Conservation (phyloP, 2,329 filamentous ascomycete species). For the Purpureocillium lavendulum region DNA sequence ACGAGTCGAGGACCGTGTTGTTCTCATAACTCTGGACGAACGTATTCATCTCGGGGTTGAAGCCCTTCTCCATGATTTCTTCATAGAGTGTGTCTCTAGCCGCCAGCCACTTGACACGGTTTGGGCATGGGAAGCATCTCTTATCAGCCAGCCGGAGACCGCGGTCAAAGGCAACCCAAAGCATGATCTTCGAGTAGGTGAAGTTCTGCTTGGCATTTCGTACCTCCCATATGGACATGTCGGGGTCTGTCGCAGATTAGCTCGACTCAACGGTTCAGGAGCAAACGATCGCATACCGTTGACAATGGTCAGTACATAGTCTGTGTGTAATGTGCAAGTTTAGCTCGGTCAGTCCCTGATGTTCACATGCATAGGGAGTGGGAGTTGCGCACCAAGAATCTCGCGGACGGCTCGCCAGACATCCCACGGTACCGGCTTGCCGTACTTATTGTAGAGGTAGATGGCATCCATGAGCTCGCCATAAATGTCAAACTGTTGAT, state of each 20-base stretch:
- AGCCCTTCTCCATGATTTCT: conserved; percentile 68
- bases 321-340: conserved; percentile 21
- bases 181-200: conserved; percentile 74
- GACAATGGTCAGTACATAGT: conserved; percentile 63
- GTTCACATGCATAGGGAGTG: neutral
- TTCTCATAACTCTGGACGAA: conserved; percentile 74
- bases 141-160: conserved; percentile 68
- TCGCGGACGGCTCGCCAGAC: conserved; percentile 64
- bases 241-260: conserved; percentile 38
- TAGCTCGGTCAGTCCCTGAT: too few relatives aligned
- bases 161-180: conserved; percentile 75
- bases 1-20: conserved; percentile 61
- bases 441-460: conserved; percentile 73
- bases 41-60: conserved; percentile 58
- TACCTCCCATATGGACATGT: conserved; percentile 83
- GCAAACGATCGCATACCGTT: conserved; percentile 35
- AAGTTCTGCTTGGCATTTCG: conserved; percentile 69
- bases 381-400: conserved; percentile 39
- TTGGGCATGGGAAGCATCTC: conserved; percentile 66
- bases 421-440: conserved; percentile 69
- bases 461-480: conserved; percentile 71
- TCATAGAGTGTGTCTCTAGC: conserved; percentile 64
- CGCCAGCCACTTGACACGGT: conserved; percentile 56
- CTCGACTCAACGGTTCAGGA: too few relatives aligned
- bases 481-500: conserved; percentile 73